Evolutionary conservation across 441 rosid species (phyloP).

Genomic region (Erysimum cheiri): DNA sequence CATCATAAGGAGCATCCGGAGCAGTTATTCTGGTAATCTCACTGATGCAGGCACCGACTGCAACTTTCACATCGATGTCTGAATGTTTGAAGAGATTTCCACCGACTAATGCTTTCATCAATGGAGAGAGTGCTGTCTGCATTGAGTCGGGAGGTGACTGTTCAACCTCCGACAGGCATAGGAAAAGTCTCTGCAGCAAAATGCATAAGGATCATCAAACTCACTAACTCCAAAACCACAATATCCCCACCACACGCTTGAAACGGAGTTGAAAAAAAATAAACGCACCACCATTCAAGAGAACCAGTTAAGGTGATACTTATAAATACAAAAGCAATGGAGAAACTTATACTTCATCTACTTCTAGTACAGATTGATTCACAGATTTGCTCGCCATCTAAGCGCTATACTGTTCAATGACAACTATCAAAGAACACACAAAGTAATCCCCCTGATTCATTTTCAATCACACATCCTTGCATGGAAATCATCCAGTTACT

Average conservation of each 20-base stretch:
- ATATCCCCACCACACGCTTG: constrained; percentile 11
- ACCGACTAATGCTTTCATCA: constrained; percentile 71
- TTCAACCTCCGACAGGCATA: constrained; percentile 71
- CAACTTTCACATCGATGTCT: constrained; percentile 79
- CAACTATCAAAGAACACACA: neutral
- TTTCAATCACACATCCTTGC: neutral
- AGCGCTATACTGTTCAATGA: no score
- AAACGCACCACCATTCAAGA: neutral
- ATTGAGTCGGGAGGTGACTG: constrained; percentile 82
- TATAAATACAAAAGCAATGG: neutral
- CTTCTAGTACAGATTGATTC: neutral
- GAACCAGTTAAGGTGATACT: neutral
- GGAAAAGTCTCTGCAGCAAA: constrained; percentile 69
- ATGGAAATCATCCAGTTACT: neutral
- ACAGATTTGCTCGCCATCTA: neutral
- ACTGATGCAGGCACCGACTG: constrained; percentile 95
- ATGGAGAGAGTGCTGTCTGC: constrained; percentile 78
- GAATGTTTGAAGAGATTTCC: constrained; percentile 73
- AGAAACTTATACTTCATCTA: constrained; percentile 5
- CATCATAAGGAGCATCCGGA: constrained; percentile 97
- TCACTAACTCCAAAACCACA: constrained; percentile 11
- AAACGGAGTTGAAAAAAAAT: neutral
- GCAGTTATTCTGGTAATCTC: constrained; percentile 99
- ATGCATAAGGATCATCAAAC: constrained; percentile 17
- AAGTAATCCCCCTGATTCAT: neutral